phyloP scores from a whole-genome alignment of 2,329 filamentous ascomycete species.

The Colletotrichum liriopes region DNA sequence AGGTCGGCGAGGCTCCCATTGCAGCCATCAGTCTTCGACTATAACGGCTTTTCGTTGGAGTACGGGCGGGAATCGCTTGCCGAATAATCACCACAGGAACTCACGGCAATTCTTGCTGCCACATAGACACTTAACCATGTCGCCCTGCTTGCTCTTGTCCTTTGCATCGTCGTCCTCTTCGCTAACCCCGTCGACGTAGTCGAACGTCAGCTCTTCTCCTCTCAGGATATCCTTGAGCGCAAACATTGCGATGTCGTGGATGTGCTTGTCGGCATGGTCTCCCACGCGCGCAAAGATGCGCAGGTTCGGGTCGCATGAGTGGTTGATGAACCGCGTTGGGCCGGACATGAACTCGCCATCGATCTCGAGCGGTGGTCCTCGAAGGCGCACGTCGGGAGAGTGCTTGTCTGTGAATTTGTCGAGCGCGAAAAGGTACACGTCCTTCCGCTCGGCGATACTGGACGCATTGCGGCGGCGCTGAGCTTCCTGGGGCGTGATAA shows the following conservation, averaged over 20 bases:
- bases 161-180: constrained; percentile 64
- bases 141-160: constrained; percentile 62
- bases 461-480: constrained; percentile 73
- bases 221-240: constrained; percentile 76
- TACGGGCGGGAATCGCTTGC: too few species aligned
- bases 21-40: neutral
- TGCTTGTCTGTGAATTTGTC: constrained; percentile 81
- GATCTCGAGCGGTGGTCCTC: constrained; percentile 71
- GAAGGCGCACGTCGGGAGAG: constrained; percentile 70
- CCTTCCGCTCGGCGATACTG: constrained; percentile 73
- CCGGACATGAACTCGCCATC: constrained; percentile 85
- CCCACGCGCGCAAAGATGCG: constrained; percentile 85
- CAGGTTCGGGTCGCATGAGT: constrained; percentile 85
- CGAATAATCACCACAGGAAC: constrained; percentile 72
- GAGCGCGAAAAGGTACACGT: constrained; percentile 84
- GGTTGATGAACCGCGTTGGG: constrained; percentile 86
- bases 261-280: constrained; percentile 80
- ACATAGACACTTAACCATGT: constrained; percentile 75
- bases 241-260: constrained; percentile 86
- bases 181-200: constrained; percentile 80
- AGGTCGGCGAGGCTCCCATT: neutral
- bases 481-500: constrained; percentile 77
- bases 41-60: too few species aligned
- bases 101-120: constrained; percentile 77
- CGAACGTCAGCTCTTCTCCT: constrained; percentile 83